Base-by-base conservation (phyloP, 768 basidiomycete genomes). In the Porphyrellus cyaneotinctus region DNA sequence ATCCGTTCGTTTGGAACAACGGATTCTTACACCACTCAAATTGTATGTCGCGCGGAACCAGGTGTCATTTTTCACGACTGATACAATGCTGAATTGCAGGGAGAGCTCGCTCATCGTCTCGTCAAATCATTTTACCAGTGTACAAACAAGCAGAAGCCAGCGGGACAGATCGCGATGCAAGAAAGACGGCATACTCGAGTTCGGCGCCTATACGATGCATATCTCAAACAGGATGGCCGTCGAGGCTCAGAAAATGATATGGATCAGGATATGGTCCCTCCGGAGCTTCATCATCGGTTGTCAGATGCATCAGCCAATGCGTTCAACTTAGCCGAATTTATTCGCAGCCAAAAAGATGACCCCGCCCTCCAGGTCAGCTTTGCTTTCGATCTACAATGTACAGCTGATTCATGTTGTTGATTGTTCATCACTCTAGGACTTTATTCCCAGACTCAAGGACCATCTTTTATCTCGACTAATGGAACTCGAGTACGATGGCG, bases 21-120 rank as follows among this genome's bases (percentile, higher is more conserved):
- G 11, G 37, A 38, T 38, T 38, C 37, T 8, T 38, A 38, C 11
- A 38, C 37, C 11, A 38, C 37, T 20, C 37, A 38, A n/a, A 38
- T 20, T 20, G 37, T 38, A 38, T 8, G 37, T n/a, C n/a, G n/a
- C n/a, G n/a, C n/a, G n/a, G n/a, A n/a, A n/a, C n/a, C n/a, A n/a
- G n/a, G n/a, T n/a, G n/a, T n/a, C n/a, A 10, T 18, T 2, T 12
- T 10, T 38, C 10, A 38, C 7, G 15, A 7, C n/a, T 36, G 15
- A 7, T n/a, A 15, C n/a, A 17, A 33, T 32, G 17, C 3, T 43
- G 11, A 9, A 43, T 18, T 17, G 26, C 49, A 74, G 72, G 69
- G 72, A 7, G 70, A 75, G 47, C 58, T 65, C 1, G 54, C 70
- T 6, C 74, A 74, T 48, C 65, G 56, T 0, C 50, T 52, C 0